Percentiles rank a stretch among this genome's conserved stretches.
Evolutionary conservation across 371 early-diverging fungal genomes (phyloP).

Genomic region (Apophysomyces sp.): DNA sequence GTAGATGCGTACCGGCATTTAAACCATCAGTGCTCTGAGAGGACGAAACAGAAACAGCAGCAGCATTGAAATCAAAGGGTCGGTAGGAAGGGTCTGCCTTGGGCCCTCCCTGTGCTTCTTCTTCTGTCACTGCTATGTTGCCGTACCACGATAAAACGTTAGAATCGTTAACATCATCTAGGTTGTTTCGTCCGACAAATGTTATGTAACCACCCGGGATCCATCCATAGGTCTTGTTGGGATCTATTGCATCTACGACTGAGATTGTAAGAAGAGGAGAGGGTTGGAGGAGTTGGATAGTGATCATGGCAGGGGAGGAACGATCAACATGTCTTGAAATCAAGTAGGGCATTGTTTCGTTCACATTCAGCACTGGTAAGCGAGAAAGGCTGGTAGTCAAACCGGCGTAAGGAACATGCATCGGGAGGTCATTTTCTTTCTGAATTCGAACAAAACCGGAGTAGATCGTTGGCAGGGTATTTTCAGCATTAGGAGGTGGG

Average conservation of each 20-base stretch:
- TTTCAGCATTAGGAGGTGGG: constrained; percentile 16
- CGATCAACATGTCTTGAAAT: constrained; percentile 4
- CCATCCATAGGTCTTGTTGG: constrained; percentile 13
- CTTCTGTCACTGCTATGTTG: constrained; percentile 23
- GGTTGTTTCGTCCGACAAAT: constrained; percentile 29
- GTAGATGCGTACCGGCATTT: constrained; percentile 15
- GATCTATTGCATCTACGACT: constrained; percentile 22
- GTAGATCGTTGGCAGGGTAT: constrained; percentile 33
- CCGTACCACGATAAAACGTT: constrained; percentile 33
- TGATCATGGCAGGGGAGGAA: constrained; percentile 15
- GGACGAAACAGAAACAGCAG: neutral
- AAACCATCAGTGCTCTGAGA: neutral
- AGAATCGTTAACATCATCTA: constrained; percentile 24
- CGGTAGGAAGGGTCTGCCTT: constrained; percentile 3
- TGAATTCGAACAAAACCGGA: constrained; percentile 35
- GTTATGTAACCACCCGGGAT: constrained; percentile 36
- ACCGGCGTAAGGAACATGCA: constrained; percentile 45
- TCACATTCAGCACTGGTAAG: constrained; percentile 33
- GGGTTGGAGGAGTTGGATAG: constrained; percentile 25
- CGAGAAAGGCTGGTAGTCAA: constrained; percentile 22
- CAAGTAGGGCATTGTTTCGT: constrained; percentile 32
- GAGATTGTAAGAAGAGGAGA: constrained; percentile 26
- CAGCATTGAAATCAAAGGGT: neutral
- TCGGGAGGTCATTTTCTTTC: constrained; percentile 5
- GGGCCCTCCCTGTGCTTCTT: constrained; percentile 13